phyloP scores from a whole-genome alignment of 1,284 basidiomycete species.

The Ganoderma lingzhi region DNA sequence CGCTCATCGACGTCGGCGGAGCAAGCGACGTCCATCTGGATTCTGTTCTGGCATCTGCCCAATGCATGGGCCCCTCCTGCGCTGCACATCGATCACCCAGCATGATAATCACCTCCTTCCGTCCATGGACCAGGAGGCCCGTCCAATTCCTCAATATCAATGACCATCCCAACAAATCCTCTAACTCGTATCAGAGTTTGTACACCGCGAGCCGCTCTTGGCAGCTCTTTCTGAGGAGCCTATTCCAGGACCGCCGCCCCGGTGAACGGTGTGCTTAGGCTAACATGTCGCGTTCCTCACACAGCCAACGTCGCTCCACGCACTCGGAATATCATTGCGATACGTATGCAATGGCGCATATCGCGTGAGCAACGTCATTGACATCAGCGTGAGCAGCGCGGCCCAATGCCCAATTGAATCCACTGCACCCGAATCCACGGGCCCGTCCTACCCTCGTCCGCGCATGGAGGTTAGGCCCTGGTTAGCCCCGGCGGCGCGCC shows the following conservation, averaged over 20 bases:
- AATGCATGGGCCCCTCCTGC: constrained; percentile 7
- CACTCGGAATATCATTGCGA: constrained; percentile 1
- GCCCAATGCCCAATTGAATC: constrained; percentile 8
- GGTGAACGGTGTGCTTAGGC: not conserved
- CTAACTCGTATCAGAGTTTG: not conserved
- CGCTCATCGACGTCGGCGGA: constrained; percentile 39
- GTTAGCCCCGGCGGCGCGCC: constrained; percentile 5
- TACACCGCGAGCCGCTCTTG: not conserved
- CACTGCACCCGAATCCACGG: not conserved
- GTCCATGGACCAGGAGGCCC: not conserved
- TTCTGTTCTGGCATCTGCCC: constrained; percentile 1
- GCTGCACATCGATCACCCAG: constrained; percentile 28
- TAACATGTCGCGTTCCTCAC: not conserved
- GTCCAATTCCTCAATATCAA: not conserved
- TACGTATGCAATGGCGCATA: constrained; percentile 16
- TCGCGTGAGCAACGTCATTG: constrained; percentile 20
- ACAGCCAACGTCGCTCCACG: constrained; percentile 7
- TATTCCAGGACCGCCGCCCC: not conserved
- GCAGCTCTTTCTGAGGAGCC: not conserved
- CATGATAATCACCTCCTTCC: constrained; percentile 29
- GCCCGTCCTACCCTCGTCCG: not conserved
- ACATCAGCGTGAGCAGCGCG: constrained; percentile 22
- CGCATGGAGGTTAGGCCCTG: not conserved
- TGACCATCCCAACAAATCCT: not conserved
- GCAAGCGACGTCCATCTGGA: constrained; percentile 26